Conservation (phyloP, 768 basidiomycete genomes). For the Sporobolomyces roseus region DNA sequence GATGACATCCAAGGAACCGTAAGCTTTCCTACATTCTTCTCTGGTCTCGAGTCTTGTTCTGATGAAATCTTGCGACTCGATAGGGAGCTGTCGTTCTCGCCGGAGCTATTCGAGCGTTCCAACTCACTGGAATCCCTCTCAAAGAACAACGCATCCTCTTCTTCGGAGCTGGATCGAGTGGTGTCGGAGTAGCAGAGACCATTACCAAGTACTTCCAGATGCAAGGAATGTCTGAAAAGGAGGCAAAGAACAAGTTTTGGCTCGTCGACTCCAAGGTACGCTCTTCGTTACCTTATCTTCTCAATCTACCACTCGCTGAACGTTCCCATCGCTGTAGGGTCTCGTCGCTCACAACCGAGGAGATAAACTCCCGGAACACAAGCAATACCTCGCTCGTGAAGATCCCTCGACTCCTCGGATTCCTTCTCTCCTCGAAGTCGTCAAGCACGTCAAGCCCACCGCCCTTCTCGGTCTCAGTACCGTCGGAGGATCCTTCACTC, state of each 20-base stretch:
- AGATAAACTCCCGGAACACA: constrained; percentile 69
- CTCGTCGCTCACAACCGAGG: constrained; percentile 73
- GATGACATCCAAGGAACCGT: constrained; percentile 74
- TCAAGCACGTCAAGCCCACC: constrained; percentile 78
- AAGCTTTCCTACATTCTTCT: neutral
- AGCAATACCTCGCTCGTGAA: constrained; percentile 77
- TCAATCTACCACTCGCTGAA: neutral
- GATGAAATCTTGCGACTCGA: too few relatives aligned
- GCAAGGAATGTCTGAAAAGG: constrained; percentile 68
- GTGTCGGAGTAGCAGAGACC: constrained; percentile 87
- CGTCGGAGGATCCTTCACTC: constrained; percentile 69
- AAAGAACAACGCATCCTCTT: constrained; percentile 74
- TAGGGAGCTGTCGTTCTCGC: constrained; percentile 76
- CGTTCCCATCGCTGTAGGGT: constrained; percentile 54
- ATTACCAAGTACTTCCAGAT: constrained; percentile 75
- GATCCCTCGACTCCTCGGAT: constrained; percentile 75
- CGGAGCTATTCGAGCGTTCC: constrained; percentile 73
- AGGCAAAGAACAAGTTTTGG: constrained; percentile 73
- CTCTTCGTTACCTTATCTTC: neutral
- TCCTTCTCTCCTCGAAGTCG: constrained; percentile 68
- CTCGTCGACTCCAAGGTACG: constrained; percentile 54
- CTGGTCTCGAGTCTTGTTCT: constrained; percentile 53
- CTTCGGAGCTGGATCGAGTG: constrained; percentile 82
- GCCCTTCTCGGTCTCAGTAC: constrained; percentile 88
- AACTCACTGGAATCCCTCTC: constrained; percentile 50